Conservation (phyloP, 805 yeast species). For the Ogataea methylovora region DNA sequence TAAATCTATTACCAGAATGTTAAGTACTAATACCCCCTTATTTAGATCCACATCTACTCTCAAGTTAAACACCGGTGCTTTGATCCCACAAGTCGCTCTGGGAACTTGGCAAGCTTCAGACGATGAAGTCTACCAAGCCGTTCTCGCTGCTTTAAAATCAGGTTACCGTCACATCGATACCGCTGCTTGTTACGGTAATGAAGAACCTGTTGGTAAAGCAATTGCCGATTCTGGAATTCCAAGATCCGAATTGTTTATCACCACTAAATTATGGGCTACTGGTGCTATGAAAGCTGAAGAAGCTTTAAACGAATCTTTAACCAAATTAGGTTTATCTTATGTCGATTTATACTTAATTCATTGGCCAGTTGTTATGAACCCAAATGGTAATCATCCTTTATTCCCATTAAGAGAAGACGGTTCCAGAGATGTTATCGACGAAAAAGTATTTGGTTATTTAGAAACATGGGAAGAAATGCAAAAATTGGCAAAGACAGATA, state of each 20-base stretch:
- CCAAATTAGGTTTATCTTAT: conserved; percentile 47
- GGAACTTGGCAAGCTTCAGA: conserved; percentile 66
- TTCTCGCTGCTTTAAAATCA: conserved; percentile 50
- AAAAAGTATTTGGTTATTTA: conserved; percentile 30
- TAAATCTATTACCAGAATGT: no score
- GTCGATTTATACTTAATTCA: conserved; percentile 62
- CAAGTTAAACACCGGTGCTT: conserved; percentile 51
- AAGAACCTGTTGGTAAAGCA: conserved; percentile 60
- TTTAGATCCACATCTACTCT: conserved; percentile 5
- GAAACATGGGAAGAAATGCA: conserved; percentile 67
- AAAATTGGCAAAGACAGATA: conserved; percentile 43
- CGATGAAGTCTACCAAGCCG: conserved; percentile 42
- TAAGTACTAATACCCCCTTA: no score
- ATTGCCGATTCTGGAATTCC: conserved; percentile 33
- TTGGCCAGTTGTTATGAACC: conserved; percentile 49
- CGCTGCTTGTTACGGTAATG: conserved; percentile 65
- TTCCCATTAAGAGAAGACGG: conserved; percentile 30
- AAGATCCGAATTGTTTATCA: conserved; percentile 48
- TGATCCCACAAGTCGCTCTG: conserved; percentile 60
- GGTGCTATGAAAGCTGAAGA: conserved; percentile 29
- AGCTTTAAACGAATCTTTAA: conserved; percentile 45
- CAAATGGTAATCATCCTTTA: conserved; percentile 23
- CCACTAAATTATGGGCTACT: conserved; percentile 56
- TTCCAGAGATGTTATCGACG: conserved; percentile 23
- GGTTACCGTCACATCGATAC: conserved; percentile 75